phyloP scores from a whole-genome alignment of 2,329 filamentous ascomycete genomes.

The Phoma sp. region DNA sequence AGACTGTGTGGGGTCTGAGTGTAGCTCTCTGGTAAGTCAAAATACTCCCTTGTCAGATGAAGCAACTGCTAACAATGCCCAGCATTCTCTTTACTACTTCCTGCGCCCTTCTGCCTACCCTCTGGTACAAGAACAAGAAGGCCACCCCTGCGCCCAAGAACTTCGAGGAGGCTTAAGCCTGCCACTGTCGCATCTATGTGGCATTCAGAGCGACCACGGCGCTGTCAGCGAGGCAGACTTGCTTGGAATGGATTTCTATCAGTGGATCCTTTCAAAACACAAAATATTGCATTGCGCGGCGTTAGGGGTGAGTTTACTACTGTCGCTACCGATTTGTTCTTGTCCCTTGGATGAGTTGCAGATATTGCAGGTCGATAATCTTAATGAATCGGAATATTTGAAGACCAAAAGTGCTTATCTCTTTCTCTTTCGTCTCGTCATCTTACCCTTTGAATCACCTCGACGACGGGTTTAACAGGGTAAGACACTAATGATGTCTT shows the following conservation, averaged over 20 bases:
- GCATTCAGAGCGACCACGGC: neutral
- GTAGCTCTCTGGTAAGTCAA: conserved; percentile 73
- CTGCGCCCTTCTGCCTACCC: conserved; percentile 54
- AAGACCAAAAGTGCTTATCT: too few species aligned
- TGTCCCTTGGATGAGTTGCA: neutral
- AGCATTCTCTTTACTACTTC: conserved; percentile 58
- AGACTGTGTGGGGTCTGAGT: conserved; percentile 85
- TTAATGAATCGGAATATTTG: conserved; percentile 18
- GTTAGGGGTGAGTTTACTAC: conserved; percentile 23
- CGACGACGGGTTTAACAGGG: too few species aligned
- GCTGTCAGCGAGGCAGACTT: neutral
- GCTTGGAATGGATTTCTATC: neutral
- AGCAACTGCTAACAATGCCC: conserved; percentile 15
- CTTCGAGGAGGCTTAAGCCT: conserved; percentile 38
- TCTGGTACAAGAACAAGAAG: conserved; percentile 60
- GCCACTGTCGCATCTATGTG: too few species aligned
- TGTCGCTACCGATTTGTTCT: conserved; percentile 16
- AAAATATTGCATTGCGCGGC: conserved; percentile 30
- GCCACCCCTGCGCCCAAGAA: conserved; percentile 46
- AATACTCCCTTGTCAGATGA: too few species aligned
- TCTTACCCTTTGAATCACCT: too few species aligned
- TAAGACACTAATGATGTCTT: too few species aligned
- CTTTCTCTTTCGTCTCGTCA: too few species aligned
- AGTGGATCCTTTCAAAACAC: neutral
- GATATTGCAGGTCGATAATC: conserved; percentile 18